phyloP scores from a whole-genome alignment of 2,329 filamentous ascomycete genomes.

The Diaporthe australafricana region DNA sequence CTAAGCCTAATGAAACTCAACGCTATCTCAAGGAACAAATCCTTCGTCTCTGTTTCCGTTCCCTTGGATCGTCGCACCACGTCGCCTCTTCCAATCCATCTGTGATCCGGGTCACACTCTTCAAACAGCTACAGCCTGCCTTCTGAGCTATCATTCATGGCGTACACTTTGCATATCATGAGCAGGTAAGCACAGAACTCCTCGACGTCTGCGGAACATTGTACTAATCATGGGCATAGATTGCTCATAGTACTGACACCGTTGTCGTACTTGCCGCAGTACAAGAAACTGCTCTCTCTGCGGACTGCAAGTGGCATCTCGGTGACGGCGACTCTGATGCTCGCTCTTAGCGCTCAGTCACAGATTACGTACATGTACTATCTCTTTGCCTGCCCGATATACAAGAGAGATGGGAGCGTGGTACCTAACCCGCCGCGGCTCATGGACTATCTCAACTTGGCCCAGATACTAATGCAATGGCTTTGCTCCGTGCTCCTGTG shows the following conservation, averaged over 20 bases:
- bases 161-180: background rate
- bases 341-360: constrained; percentile 4
- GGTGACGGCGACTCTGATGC: background rate
- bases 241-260: background rate
- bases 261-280: background rate
- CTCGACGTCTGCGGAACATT: background rate
- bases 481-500: background rate
- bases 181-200: background rate
- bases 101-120: background rate
- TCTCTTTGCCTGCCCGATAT: constrained; percentile 6
- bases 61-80: background rate
- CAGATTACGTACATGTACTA: background rate
- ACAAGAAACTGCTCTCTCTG: background rate
- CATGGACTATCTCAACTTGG: constrained; percentile 5
- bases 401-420: background rate
- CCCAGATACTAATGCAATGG: background rate
- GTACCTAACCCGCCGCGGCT: background rate
- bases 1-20: background rate
- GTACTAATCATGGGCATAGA: background rate
- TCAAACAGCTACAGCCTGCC: background rate
- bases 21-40: background rate
- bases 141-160: background rate
- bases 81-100: background rate
- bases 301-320: background rate
- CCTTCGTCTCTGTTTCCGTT: background rate